These are phyloP conservation scores for Dactylellina leptospora DNA, from an alignment of 2,329 filamentous ascomycete genomes.

Conservation along the genomic window DNA sequence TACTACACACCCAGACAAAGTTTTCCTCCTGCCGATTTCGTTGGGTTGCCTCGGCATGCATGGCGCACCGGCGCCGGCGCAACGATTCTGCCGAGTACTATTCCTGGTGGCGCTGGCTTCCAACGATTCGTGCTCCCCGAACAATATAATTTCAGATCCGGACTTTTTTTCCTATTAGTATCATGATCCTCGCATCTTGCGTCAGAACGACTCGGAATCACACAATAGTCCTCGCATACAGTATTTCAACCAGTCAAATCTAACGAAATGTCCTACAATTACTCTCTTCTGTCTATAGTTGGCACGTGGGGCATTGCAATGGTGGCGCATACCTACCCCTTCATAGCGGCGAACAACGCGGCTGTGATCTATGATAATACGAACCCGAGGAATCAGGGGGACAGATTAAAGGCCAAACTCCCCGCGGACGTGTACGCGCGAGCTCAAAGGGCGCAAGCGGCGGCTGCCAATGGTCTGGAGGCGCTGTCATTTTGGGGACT, in stretches of 20 bases:
- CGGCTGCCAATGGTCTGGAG: conserved; percentile 16
- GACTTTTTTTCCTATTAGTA: no score
- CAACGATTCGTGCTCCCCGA: no score
- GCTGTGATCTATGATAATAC: conserved; percentile 9
- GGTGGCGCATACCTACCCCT: conserved; percentile 2
- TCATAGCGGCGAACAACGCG: neutral
- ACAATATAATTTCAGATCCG: no score
- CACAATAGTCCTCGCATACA: neutral
- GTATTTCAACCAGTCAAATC: neutral
- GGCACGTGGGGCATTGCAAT: conserved; percentile 30
- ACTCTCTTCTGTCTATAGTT: conserved; percentile 25
- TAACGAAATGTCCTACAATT: conserved; percentile 27
- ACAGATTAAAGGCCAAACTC: conserved; percentile 7
- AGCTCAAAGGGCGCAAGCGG: conserved; percentile 16
- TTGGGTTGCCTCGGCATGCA: no score
- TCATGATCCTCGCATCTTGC: no score
- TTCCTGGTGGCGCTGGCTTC: no score
- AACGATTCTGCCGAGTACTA: no score
- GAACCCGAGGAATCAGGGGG: conserved; percentile 23
- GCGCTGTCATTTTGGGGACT: conserved; percentile 14
- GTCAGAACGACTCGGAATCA: no score
- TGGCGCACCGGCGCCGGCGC: no score
- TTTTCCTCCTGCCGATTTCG: no score
- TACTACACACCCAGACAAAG: no score
- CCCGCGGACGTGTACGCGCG: conserved; percentile 13